A percentile compares a stretch with the other conserved stretches of the same genome.
These are phyloP conservation scores for Geotrichum restrictum DNA, from an alignment of 1,139 yeast genomes.

Conservation along the genomic window DNA sequence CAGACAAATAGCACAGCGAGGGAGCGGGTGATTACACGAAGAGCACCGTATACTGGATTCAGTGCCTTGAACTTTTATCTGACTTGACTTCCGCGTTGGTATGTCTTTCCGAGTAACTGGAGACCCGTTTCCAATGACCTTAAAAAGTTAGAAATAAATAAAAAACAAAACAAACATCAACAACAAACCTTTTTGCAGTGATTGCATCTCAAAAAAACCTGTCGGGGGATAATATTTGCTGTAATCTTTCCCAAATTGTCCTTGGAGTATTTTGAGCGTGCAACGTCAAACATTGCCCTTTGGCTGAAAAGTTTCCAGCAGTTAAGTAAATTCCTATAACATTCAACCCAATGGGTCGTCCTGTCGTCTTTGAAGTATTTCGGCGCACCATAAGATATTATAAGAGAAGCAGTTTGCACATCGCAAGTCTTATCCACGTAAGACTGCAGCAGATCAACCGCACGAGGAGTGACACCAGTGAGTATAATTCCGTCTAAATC, in stretches of 20 bases:
- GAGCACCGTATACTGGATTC: constrained; percentile 50
- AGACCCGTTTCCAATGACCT: constrained; percentile 6
- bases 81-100: constrained; percentile 7
- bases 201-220: constrained; percentile 73
- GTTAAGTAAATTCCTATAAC: constrained; percentile 67
- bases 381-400: constrained; percentile 78
- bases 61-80: constrained; percentile 10
- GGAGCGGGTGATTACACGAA: constrained; percentile 83
- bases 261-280: constrained; percentile 61
- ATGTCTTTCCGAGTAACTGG: neutral
- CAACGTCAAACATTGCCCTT: constrained; percentile 82
- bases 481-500: constrained; percentile 86
- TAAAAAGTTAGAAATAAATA: neutral
- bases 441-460: constrained; percentile 75
- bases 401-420: constrained; percentile 85
- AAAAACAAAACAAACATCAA: constrained; percentile 20
- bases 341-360: constrained; percentile 70
- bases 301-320: constrained; percentile 77
- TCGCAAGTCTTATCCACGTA: constrained; percentile 89
- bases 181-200: constrained; percentile 59
- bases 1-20: constrained; percentile 86
- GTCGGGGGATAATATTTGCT: constrained; percentile 58
- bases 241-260: constrained; percentile 49
- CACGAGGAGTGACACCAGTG: constrained; percentile 80
- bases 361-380: constrained; percentile 67